Percentiles rank a stretch among this genome's conserved stretches.
These are phyloP conservation scores for Gyromitra esculenta DNA, from an alignment of 2,329 filamentous ascomycete genomes.

Conservation along the genomic window DNA sequence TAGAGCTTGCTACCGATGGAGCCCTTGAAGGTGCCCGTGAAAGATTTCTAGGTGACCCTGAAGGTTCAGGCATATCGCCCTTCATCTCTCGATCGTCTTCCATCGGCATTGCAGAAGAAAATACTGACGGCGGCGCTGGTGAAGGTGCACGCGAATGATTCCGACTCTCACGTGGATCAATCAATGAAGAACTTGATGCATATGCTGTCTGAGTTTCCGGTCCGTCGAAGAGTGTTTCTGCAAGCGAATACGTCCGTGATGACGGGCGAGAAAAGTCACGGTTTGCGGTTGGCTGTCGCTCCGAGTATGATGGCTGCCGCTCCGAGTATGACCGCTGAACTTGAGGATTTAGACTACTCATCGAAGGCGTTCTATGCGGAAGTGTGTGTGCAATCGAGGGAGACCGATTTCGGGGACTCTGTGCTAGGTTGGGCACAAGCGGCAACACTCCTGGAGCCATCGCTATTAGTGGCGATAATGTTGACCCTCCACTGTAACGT, in stretches of 20 bases:
- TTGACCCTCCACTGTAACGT: conserved; percentile 52
- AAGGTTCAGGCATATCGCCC: conserved; percentile 67
- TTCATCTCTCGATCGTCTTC: conserved; percentile 53
- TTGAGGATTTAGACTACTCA: conserved; percentile 37
- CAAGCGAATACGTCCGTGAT: conserved; percentile 46
- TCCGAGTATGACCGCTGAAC: conserved; percentile 53
- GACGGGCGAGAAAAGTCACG: conserved; percentile 44
- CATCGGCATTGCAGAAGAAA: conserved; percentile 86
- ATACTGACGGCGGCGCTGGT: conserved; percentile 64
- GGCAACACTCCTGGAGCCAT: conserved; percentile 44
- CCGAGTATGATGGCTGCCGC: conserved; percentile 52
- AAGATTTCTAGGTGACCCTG: conserved; percentile 35
- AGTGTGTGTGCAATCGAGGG: conserved; percentile 45
- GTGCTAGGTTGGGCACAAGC: conserved; percentile 42
- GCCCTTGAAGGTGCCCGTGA: conserved; percentile 50
- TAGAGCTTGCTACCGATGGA: conserved; percentile 46
- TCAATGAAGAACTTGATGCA: conserved; percentile 42
- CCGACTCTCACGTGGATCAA: conserved; percentile 36
- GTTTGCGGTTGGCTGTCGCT: conserved; percentile 28
- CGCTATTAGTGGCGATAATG: conserved; percentile 48
- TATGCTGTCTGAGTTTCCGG: conserved; percentile 50
- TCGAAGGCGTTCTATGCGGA: conserved; percentile 41
- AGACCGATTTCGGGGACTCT: conserved; percentile 46
- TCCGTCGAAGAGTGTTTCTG: conserved; percentile 47
- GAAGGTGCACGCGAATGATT: conserved; percentile 43